A percentile compares a stretch with the other conserved stretches of the same genome.
phyloP scores from a whole-genome alignment of 2,329 filamentous ascomycete genomes.

The Pezicula neosporulosa region DNA sequence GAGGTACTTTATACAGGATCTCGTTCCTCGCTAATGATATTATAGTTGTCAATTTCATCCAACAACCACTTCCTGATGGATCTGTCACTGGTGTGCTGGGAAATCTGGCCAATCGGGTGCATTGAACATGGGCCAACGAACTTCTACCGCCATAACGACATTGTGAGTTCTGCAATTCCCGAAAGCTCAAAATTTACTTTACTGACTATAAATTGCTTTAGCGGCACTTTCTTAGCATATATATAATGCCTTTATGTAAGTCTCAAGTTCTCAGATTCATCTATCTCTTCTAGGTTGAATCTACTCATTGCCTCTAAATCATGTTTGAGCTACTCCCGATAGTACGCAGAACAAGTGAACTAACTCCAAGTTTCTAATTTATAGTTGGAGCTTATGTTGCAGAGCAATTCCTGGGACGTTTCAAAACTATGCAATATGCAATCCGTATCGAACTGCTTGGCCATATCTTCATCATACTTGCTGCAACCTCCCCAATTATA shows the following conservation, averaged over 20 bases:
- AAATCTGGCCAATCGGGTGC: constrained; percentile 33
- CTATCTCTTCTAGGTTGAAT: too few species aligned
- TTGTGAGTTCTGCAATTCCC: constrained; percentile 32
- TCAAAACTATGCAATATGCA: constrained; percentile 55
- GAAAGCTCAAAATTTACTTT: too few species aligned
- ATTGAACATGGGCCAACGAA: constrained; percentile 43
- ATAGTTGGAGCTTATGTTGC: constrained; percentile 49
- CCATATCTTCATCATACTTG: constrained; percentile 50
- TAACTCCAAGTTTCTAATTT: too few species aligned
- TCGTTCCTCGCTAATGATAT: constrained; percentile 16
- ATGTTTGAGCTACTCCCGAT: too few species aligned
- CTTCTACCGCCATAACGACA: constrained; percentile 42
- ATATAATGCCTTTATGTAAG: constrained; percentile 33
- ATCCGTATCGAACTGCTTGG: constrained; percentile 44
- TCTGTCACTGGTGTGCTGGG: constrained; percentile 41
- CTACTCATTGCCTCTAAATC: too few species aligned
- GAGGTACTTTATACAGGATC: too few species aligned
- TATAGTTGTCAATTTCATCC: constrained; percentile 45
- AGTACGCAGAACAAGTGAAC: too few species aligned
- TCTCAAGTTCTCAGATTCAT: too few species aligned
- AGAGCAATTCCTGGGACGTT: constrained; percentile 55
- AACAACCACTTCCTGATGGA: constrained; percentile 37
- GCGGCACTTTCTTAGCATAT: constrained; percentile 35
- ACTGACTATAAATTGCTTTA: background rate
- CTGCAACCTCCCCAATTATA: constrained; percentile 46